Evolutionary conservation across 768 basidiomycete species (phyloP), one percentile per base, ranked within the genome.

Genomic region (Panellus pusillus): DNA sequence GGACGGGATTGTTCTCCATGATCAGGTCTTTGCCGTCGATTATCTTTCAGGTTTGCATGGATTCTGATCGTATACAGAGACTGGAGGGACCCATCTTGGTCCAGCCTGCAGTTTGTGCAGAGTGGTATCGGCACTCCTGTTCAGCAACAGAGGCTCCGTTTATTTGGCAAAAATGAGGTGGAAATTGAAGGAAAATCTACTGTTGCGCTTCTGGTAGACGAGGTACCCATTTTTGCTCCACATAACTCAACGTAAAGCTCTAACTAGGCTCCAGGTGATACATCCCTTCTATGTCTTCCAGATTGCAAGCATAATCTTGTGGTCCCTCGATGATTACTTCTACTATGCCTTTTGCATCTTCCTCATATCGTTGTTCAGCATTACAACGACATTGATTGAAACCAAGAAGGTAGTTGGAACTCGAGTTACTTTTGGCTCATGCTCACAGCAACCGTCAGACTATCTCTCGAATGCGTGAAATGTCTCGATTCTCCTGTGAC

Each of bases 201-300:
- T 11, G 52, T 84, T 4, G 76, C 82, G 14, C 78, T 99, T 3
- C 75, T 98, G 7, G 72, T 98, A 17, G 94, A 98, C 60, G 97
- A 98, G 80, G 93, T 93, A 68, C 48, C 72, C 24, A 6, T 65
- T 35, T 4, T 44, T 60, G 14, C 48, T 27, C 24, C 42, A 36
- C 8, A 32, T 42, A 15, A 14, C 44, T 36, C 14, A 32, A n/a
- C 38, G 40, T 55, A 20, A 51, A 44, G 36, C 55, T 31, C 35
- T 51, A 42, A 38, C n/a, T 20, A 2, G 17, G 24, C 15, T 29
- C 11, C 57, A 87, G 93, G 83, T 97, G 41, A 87, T 98, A 36
- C 96, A 98, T 66, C 97, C 97, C 0, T 98, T 98, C 71, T 98
- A 98, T 66, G 88, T 99, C 50, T 99, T 99, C 66, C 97, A 99